Conservation (phyloP, 1,139 yeast genomes). For the Yamadazyma sp. region DNA sequence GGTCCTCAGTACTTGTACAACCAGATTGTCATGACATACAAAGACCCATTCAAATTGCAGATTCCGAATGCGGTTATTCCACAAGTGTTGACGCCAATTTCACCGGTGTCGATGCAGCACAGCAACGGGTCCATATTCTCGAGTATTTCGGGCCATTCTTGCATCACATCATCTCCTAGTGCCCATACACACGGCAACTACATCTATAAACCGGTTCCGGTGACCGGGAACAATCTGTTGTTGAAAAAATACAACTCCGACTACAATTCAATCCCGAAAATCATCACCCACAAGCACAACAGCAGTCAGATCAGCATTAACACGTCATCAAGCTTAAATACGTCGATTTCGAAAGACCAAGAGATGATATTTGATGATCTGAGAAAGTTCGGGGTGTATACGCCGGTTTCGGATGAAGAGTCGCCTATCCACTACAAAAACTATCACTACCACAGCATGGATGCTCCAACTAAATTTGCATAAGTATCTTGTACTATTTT, state of each 20-base stretch:
- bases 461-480: conserved; percentile 8
- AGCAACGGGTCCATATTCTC: not conserved
- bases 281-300: conserved; percentile 21
- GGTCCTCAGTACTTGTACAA: conserved; percentile 38
- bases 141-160: not conserved
- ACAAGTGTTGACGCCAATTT: conserved; percentile 10
- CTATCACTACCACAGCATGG: conserved; percentile 1
- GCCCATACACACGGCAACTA: conserved; percentile 7
- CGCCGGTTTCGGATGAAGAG: conserved; percentile 37
- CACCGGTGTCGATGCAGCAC: conserved; percentile 10
- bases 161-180: conserved; percentile 6
- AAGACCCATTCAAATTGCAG: conserved; percentile 14
- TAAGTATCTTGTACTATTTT: conserved; percentile 2
- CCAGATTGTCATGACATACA: conserved; percentile 21
- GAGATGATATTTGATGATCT: conserved; percentile 32
- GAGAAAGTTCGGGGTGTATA: conserved; percentile 25
- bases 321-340: conserved; percentile 18
- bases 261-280: conserved; percentile 9
- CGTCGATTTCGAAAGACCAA: conserved; percentile 25
- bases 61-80: conserved; percentile 8
- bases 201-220: conserved; percentile 20
- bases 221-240: conserved; percentile 13
- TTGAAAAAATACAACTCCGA: conserved; percentile 12
- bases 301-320: conserved; percentile 27
- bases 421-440: conserved; percentile 20